A percentile compares a stretch with the other conserved stretches of the same genome.
Conservation (phyloP, 106 monocot genomes). For the Ottelia alismoides region DNA sequence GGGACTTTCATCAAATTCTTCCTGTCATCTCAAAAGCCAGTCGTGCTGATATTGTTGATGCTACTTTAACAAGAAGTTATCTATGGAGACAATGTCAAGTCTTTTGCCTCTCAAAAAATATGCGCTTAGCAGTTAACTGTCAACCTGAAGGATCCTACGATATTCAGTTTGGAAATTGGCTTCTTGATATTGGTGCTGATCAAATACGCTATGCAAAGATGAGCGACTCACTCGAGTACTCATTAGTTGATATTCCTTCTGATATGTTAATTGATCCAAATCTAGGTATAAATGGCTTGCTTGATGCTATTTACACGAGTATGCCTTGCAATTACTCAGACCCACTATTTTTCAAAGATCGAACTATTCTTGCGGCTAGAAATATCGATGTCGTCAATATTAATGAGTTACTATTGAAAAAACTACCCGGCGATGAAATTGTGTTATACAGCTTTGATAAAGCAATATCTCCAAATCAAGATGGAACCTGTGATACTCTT, state of each 20-base stretch:
- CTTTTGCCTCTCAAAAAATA: slow-evolving; percentile 2
- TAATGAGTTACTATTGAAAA: not conserved
- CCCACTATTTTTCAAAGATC: not conserved
- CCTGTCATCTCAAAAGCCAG: not conserved
- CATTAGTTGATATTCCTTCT: not conserved
- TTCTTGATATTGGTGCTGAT: slow-evolving; percentile 2
- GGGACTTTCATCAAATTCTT: slow-evolving; percentile 10
- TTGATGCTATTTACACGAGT: not conserved
- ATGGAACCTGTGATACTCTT: not conserved
- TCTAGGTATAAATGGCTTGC: not conserved
- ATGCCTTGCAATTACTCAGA: not conserved
- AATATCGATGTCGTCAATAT: not conserved
- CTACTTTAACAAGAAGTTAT: not conserved
- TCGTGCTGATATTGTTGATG: not conserved
- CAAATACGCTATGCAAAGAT: not conserved
- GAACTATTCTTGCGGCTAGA: slow-evolving; percentile 1
- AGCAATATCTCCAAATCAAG: not conserved
- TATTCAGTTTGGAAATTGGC: not conserved
- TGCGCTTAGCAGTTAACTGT: not conserved
- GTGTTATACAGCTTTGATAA: not conserved
- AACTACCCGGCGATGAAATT: not conserved
- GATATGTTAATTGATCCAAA: slow-evolving; percentile 1
- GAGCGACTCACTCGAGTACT: not conserved
- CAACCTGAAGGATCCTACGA: not conserved
- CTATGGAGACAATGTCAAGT: slow-evolving; percentile 3